These are phyloP conservation scores for Acrocalymma vagum DNA, from an alignment of 2,329 filamentous ascomycete species.

Conservation along the genomic window DNA sequence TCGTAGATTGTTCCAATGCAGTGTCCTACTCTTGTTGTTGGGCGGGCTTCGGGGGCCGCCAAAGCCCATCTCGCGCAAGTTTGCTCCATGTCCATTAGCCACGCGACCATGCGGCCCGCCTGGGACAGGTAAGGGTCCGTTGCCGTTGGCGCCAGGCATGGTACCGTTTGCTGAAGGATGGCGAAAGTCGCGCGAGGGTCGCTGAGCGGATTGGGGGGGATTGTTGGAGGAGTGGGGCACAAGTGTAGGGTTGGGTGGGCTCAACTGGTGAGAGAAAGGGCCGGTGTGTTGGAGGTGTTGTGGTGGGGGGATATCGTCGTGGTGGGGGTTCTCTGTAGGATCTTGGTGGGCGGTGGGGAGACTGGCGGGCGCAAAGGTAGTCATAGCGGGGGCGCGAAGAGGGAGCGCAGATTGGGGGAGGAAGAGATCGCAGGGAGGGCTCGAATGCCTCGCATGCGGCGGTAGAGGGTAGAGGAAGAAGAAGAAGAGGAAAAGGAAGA, in stretches of 20 bases:
- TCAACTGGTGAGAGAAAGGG: conserved; percentile 38
- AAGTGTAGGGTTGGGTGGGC: conserved; percentile 21
- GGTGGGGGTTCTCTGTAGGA: conserved; percentile 38
- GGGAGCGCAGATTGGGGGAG: conserved; percentile 8
- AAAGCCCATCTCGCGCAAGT: conserved; percentile 49
- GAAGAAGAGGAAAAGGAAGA: conserved; percentile 1
- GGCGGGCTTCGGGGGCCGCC: conserved; percentile 56
- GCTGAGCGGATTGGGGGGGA: conserved; percentile 32
- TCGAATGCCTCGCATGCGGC: too few relatives aligned
- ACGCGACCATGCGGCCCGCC: conserved; percentile 41
- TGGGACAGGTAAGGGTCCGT: conserved; percentile 47
- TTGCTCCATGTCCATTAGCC: conserved; percentile 33
- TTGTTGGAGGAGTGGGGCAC: conserved; percentile 23
- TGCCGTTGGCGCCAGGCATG: conserved; percentile 46
- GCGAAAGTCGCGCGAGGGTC: conserved; percentile 41
- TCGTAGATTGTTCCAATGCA: too few relatives aligned
- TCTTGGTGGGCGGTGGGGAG: conserved; percentile 18
- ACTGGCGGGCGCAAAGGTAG: conserved; percentile 34
- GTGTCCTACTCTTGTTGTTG: conserved; percentile 57
- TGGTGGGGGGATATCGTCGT: conserved; percentile 38
- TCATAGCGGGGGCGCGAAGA: conserved; percentile 28
- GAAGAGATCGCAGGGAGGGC: conserved; percentile 1
- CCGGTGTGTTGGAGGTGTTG: conserved; percentile 26
- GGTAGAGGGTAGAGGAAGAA: background rate
- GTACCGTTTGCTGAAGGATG: conserved; percentile 34